Percentiles rank a stretch among this genome's conserved stretches.
phyloP scores from a whole-genome alignment of 129 eudicot genomes.

The Lonicera japonica region DNA sequence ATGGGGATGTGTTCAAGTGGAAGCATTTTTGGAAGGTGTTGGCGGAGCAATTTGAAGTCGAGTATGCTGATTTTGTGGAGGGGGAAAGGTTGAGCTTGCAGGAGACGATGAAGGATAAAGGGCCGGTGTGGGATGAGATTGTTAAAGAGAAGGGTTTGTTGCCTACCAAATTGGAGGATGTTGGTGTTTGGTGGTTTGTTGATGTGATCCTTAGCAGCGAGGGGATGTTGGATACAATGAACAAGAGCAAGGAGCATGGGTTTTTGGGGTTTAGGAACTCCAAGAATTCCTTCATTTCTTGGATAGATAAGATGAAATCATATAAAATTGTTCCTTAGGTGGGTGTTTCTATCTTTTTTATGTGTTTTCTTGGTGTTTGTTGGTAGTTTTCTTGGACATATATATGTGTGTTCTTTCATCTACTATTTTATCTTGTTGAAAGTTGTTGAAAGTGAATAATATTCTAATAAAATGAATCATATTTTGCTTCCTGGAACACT shows the following conservation, averaged over 20 bases:
- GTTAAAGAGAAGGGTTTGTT: slow-evolving; percentile 49
- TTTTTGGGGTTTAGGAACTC: slow-evolving; percentile 75
- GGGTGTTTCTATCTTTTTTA: neutral
- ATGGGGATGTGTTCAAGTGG: slow-evolving; percentile 91
- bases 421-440: neutral
- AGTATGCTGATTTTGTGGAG: slow-evolving; percentile 50
- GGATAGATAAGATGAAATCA: slow-evolving; percentile 67
- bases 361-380: neutral
- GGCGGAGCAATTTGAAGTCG: slow-evolving; percentile 69
- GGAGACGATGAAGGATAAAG: slow-evolving; percentile 81
- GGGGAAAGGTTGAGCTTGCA: slow-evolving; percentile 35
- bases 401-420: neutral
- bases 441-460: neutral
- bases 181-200: slow-evolving; percentile 73
- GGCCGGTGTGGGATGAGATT: slow-evolving; percentile 75
- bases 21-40: slow-evolving; percentile 78
- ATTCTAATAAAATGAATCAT: no score
- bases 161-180: slow-evolving; percentile 53
- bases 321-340: slow-evolving; percentile 69
- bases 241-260: slow-evolving; percentile 89
- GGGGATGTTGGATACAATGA: slow-evolving; percentile 51
- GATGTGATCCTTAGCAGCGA: slow-evolving; percentile 33
- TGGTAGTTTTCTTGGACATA: neutral
- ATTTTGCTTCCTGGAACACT: neutral
- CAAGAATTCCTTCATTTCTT: slow-evolving; percentile 45